phyloP scores from a whole-genome alignment of 345 rosid genomes.

The Lumnitzera littorea region DNA sequence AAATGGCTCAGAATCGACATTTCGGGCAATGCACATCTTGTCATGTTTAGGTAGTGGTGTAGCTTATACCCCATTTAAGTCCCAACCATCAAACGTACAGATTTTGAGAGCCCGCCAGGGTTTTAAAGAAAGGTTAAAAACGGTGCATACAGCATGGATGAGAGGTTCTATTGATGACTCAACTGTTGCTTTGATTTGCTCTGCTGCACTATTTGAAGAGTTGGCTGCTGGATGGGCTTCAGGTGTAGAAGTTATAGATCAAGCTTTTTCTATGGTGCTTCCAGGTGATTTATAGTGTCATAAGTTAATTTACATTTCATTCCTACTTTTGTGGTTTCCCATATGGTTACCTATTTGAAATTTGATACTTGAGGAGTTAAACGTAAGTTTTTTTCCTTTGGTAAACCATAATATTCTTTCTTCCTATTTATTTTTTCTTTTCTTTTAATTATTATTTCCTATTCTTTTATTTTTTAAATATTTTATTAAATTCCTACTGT shows the following conservation, averaged over 20 bases:
- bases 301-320: too few species aligned
- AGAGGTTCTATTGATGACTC: conserved; percentile 65
- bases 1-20: conserved; percentile 31
- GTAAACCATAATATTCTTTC: too few species aligned
- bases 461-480: too few species aligned
- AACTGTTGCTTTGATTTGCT: conserved; percentile 63
- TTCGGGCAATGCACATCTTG: conserved; percentile 67
- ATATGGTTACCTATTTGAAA: not conserved
- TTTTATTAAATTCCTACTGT: too few species aligned
- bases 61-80: conserved; percentile 49
- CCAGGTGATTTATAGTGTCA: conserved; percentile 46
- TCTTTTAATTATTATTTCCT: too few species aligned
- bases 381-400: too few species aligned
- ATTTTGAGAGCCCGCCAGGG: conserved; percentile 89
- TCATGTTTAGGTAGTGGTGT: conserved; percentile 73
- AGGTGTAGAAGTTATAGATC: conserved; percentile 55
- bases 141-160: conserved; percentile 55
- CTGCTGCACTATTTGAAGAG: conserved; percentile 87
- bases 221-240: conserved; percentile 54
- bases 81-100: conserved; percentile 68
- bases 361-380: not conserved
- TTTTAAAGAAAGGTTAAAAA: conserved; percentile 56
- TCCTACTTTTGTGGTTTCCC: not conserved
- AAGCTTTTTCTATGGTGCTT: conserved; percentile 68
- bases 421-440: too few species aligned